Percentiles rank a stretch among this genome's conserved stretches.
phyloP scores from a whole-genome alignment of 2,329 filamentous ascomycete species.

The Epichloe hybrida region DNA sequence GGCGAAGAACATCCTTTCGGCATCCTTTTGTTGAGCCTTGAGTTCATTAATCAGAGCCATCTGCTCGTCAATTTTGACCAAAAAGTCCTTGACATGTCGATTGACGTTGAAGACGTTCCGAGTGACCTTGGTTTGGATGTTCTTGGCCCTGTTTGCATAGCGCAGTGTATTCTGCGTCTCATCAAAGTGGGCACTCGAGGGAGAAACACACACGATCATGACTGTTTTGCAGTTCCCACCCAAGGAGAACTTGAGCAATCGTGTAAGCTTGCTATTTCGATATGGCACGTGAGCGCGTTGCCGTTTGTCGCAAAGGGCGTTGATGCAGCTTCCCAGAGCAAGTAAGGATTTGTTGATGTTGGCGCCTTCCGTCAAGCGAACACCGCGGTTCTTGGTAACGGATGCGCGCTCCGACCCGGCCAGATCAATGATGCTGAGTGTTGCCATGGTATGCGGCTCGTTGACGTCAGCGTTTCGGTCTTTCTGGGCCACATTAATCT shows the following conservation, averaged over 20 bases:
- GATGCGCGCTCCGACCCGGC: conserved; percentile 93
- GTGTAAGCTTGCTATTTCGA: conserved; percentile 92
- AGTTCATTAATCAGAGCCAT: conserved; percentile 94
- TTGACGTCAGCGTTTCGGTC: conserved; percentile 85
- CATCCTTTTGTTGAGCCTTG: conserved; percentile 82
- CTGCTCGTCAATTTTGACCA: conserved; percentile 98
- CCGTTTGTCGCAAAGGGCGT: conserved; percentile 84
- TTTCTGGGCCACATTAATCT: conserved; percentile 92
- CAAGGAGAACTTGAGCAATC: conserved; percentile 89
- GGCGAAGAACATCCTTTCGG: conserved; percentile 64
- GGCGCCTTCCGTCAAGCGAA: conserved; percentile 80
- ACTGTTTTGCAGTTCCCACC: conserved; percentile 98
- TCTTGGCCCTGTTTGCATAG: conserved; percentile 96
- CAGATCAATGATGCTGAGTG: conserved; percentile 93
- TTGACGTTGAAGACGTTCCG: conserved; percentile 98
- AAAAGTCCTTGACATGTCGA: conserved; percentile 94
- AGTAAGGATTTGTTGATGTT: conserved; percentile 99
- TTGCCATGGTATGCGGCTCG: conserved; percentile 96
- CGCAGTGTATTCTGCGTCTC: conserved; percentile 96
- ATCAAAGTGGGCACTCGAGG: conserved; percentile 91
- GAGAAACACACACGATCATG: conserved; percentile 98
- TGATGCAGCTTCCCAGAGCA: conserved; percentile 92
- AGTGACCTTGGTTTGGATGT: conserved; percentile 99
- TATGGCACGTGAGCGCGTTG: conserved; percentile 94
- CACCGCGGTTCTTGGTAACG: conserved; percentile 90